Conservation (phyloP, 2,329 filamentous ascomycete genomes). For the Geosmithia flava region DNA sequence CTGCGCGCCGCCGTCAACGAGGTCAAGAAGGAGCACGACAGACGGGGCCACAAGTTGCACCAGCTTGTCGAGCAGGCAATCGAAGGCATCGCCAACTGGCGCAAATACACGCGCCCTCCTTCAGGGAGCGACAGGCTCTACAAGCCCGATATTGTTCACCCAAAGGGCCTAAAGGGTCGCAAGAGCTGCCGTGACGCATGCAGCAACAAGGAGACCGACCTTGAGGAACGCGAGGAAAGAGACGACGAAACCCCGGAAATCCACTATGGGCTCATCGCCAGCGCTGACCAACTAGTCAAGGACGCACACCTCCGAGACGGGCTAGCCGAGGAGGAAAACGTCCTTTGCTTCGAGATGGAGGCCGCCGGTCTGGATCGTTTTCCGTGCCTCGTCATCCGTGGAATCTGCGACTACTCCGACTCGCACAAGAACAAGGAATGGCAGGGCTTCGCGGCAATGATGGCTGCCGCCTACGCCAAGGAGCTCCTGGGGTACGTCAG, state of each 20-base stretch:
- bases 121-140: background rate
- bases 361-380: constrained; percentile 5
- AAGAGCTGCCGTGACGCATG: background rate
- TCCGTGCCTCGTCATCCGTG: constrained; percentile 15
- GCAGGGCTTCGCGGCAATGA: constrained; percentile 13
- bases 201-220: background rate
- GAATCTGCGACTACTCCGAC: constrained; percentile 20
- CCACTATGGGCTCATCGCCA: constrained; percentile 5
- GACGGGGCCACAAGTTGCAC: background rate
- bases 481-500: too few relatives aligned
- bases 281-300: constrained; percentile 4
- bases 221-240: background rate
- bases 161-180: too few relatives aligned
- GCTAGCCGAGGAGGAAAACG: background rate
- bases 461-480: constrained; percentile 13
- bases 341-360: constrained; percentile 4
- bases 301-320: background rate
- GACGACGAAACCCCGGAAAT: background rate
- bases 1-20: constrained; percentile 3
- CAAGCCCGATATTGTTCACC: background rate
- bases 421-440: constrained; percentile 14
- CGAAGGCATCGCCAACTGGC: too few relatives aligned
- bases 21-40: background rate
- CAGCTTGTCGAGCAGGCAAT: background rate
- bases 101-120: background rate